Conservation (phyloP, 2,329 filamentous ascomycete species). For the Cytospora piceae region DNA sequence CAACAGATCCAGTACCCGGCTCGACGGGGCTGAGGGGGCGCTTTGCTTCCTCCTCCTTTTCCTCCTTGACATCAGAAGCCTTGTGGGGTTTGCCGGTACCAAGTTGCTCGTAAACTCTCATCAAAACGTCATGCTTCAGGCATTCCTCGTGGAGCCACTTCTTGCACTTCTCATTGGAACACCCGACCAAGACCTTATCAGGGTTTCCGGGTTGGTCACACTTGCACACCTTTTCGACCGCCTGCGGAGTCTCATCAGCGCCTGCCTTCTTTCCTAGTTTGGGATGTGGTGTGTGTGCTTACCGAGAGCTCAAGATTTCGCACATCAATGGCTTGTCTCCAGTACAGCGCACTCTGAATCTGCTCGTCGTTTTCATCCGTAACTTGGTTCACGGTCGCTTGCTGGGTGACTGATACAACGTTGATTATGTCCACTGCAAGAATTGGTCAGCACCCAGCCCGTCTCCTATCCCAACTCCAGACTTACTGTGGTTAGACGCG, state of each 20-base stretch:
- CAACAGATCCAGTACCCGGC: conserved; percentile 50
- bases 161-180: conserved; percentile 56
- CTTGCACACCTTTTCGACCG: conserved; percentile 60
- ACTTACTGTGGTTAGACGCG: conserved; percentile 70
- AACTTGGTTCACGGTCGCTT: conserved; percentile 67
- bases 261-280: background rate
- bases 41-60: conserved; percentile 47
- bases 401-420: conserved; percentile 68
- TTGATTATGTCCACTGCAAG: conserved; percentile 73
- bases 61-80: conserved; percentile 41
- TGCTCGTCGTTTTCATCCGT: conserved; percentile 70
- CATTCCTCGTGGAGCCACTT: conserved; percentile 69
- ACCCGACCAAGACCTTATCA: conserved; percentile 62
- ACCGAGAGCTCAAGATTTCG: conserved; percentile 62
- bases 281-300: conserved; percentile 35
- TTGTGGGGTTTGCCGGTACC: conserved; percentile 56
- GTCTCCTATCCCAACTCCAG: conserved; percentile 33
- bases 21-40: conserved; percentile 57
- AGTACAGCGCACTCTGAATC: conserved; percentile 62
- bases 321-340: conserved; percentile 66
- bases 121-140: conserved; percentile 58
- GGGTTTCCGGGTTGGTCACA: conserved; percentile 66
- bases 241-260: conserved; percentile 41
- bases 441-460: conserved; percentile 5
- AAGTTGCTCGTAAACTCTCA: conserved; percentile 53